Percentiles rank a stretch among this genome's conserved stretches.
phyloP scores from a whole-genome alignment of 257 asterid species.

The Linaria vulgaris region DNA sequence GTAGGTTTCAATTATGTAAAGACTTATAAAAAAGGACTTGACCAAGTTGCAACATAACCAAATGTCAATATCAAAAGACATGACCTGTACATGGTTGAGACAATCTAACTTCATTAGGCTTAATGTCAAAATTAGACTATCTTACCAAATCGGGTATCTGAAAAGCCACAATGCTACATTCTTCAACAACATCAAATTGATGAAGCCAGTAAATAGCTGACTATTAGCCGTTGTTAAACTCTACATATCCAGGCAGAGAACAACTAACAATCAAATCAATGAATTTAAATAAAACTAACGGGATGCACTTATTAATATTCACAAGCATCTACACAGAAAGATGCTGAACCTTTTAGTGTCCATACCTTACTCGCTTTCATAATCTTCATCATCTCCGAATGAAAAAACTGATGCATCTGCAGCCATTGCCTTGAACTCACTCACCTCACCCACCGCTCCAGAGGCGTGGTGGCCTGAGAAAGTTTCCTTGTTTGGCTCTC shows the following conservation, averaged over 20 bases:
- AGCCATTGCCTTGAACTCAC: conserved; percentile 90
- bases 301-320: background rate
- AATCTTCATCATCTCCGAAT: conserved; percentile 92
- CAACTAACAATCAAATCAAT: no score
- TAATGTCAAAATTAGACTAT: no score
- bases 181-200: no score
- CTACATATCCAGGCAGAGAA: background rate
- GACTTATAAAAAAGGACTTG: no score
- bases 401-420: conserved; percentile 97
- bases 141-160: background rate
- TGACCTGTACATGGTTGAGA: no score
- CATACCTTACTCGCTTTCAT: conserved; percentile 66
- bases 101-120: no score
- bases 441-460: conserved; percentile 50
- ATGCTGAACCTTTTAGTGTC: background rate
- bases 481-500: conserved; percentile 44
- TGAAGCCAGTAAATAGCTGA: background rate
- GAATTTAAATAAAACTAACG: no score
- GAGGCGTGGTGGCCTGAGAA: background rate
- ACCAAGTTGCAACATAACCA: no score
- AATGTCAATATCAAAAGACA: no score
- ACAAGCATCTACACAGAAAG: conserved; percentile 30
- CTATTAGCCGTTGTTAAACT: conserved; percentile 11
- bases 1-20: no score
- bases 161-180: background rate